Evolutionary conservation across 768 basidiomycete species (phyloP), one percentile per base, ranked within the genome.

Genomic region (Russula sp.): DNA sequence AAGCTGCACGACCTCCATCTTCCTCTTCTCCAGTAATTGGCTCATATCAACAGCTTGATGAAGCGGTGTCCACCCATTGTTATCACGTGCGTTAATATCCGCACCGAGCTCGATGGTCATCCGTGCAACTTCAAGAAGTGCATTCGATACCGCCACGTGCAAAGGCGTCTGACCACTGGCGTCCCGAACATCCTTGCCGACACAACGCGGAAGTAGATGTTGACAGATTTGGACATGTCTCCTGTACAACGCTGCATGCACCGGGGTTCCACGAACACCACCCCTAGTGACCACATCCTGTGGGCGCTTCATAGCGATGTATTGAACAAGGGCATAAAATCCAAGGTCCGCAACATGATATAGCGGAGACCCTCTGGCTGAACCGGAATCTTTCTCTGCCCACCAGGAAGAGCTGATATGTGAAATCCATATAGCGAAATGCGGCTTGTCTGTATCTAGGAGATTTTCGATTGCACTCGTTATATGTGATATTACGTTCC

Each of bases 401-500:
- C 54, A 55, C 54, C 54, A 55, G 24, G 36, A 40, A 24, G 36
- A 38, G 9, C 54, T 55, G 13, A 55, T 55, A 38, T 55, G 16
- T 4, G 54, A 55, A 24, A 55, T 40, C 54, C 54, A 55, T 26
- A 24, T 16, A 0, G 36, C 13, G 24, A 38, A 55, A 18, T 55
- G 54, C 1, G 54, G 38, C 14, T 40, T 55, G 16, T 40, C 54
- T 24, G n/a, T 8, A 16, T 55, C 36, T 13, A 55, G 24, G n/a
- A 55, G 54, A 6, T 40, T 3, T 16, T 38, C 54, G 8, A 55
- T 26, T n/a, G 24, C 54, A 26, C 26, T 18, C 8, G 14, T 40
- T 18, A 40, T 18, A 14, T 55, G 22, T 55, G 54, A 55, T 40
- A 40, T 10, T 3, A 55, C 54, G 9, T 55, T 38, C 24, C 9